Evolutionary conservation across 345 rosid genomes (phyloP).

Genomic region (Eucalyptus tenuipes): DNA sequence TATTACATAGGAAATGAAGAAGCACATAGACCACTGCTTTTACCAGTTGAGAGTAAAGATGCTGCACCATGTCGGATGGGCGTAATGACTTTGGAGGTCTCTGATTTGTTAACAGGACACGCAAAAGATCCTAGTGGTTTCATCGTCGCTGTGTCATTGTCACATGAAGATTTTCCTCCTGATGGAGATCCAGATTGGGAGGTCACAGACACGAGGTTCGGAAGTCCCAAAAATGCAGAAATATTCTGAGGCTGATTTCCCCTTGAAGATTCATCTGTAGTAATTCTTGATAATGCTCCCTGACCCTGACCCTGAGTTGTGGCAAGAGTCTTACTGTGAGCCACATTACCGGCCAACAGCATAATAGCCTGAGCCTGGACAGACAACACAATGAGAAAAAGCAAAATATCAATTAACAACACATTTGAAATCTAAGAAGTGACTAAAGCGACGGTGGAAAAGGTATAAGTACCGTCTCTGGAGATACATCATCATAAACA

Average conservation of each 20-base stretch:
- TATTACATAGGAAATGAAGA: not conserved
- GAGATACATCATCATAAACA: constrained; percentile 59
- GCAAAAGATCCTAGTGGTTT: not conserved
- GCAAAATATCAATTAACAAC: not conserved
- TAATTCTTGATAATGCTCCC: not conserved
- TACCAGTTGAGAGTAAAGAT: not conserved
- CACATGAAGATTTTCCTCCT: not conserved
- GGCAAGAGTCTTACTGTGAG: constrained; percentile 3
- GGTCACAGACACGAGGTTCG: not conserved
- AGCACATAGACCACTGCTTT: not conserved
- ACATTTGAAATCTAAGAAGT: not conserved
- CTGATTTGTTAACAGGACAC: not conserved
- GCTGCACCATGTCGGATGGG: not conserved
- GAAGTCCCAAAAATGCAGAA: not conserved
- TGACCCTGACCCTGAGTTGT: constrained; percentile 3
- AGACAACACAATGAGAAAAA: not conserved
- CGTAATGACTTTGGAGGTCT: not conserved
- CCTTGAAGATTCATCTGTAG: not conserved
- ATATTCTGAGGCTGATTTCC: not conserved
- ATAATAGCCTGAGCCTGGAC: constrained; percentile 79
- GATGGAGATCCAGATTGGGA: not conserved
- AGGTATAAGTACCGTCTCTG: constrained; percentile 37
- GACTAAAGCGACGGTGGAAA: not conserved
- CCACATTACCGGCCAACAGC: constrained; percentile 48
- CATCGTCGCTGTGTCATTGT: not conserved